phyloP scores from a whole-genome alignment of 306 rosid genomes.

The Myrica gale region DNA sequence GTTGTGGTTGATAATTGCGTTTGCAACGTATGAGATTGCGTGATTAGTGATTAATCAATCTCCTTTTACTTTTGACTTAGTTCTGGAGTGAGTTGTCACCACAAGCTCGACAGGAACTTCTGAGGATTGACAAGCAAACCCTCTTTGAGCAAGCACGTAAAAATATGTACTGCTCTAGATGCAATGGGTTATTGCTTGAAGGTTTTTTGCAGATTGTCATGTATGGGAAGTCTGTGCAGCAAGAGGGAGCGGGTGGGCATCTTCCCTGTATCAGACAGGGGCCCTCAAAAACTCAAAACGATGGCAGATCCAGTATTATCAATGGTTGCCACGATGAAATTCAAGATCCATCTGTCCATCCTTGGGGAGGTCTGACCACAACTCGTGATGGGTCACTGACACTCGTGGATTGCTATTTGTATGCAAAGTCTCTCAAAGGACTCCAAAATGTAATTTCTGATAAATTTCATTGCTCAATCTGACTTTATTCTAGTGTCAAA shows the following conservation, averaged over 20 bases:
- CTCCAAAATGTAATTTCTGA: slow-evolving; percentile 70
- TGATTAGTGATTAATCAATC: slow-evolving; percentile 23
- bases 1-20: neutral
- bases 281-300: slow-evolving; percentile 51
- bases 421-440: slow-evolving; percentile 70
- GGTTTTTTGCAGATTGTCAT: slow-evolving; percentile 94
- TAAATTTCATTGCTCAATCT: slow-evolving; percentile 7
- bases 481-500: slow-evolving; percentile 9
- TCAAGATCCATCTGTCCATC: slow-evolving; percentile 89
- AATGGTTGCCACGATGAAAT: slow-evolving; percentile 72
- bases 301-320: slow-evolving; percentile 43
- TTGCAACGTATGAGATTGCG: neutral
- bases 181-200: slow-evolving; percentile 96
- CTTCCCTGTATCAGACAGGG: slow-evolving; percentile 47
- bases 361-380: slow-evolving; percentile 98
- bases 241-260: slow-evolving; percentile 52
- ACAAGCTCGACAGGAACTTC: slow-evolving; percentile 74
- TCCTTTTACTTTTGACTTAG: slow-evolving; percentile 46
- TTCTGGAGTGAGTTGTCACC: slow-evolving; percentile 81
- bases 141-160: slow-evolving; percentile 98
- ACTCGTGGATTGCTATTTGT: slow-evolving; percentile 83
- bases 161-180: slow-evolving; percentile 98
- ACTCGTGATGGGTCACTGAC: slow-evolving; percentile 86
- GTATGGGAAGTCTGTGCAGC: slow-evolving; percentile 92
- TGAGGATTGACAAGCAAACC: slow-evolving; percentile 93